Evolutionary conservation across 768 basidiomycete species (phyloP).

Genomic region (Paxillus ammoniavirescens): DNA sequence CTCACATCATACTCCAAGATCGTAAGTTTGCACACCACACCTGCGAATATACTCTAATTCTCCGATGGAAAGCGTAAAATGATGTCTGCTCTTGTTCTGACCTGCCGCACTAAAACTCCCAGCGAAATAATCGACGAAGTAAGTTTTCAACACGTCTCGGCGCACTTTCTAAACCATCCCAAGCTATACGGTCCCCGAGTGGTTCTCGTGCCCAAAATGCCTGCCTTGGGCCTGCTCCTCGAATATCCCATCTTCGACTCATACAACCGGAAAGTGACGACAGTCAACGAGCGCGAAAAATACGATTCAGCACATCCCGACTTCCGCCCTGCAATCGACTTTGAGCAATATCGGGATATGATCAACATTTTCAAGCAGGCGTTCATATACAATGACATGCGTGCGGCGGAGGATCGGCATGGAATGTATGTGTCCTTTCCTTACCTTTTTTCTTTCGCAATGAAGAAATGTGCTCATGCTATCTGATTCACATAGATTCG

Average conservation of each 20-base stretch:
- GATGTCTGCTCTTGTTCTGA: slow-evolving; percentile 84
- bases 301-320: slow-evolving; percentile 53
- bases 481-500: slow-evolving; percentile 51
- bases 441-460: background rate
- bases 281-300: slow-evolving; percentile 40
- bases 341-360: slow-evolving; percentile 58
- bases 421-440: slow-evolving; percentile 58
- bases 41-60: slow-evolving; percentile 8
- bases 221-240: slow-evolving; percentile 87
- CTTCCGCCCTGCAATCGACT: slow-evolving; percentile 71
- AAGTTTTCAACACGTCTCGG: slow-evolving; percentile 1
- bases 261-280: slow-evolving; percentile 62
- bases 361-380: slow-evolving; percentile 84
- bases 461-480: background rate
- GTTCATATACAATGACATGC: slow-evolving; percentile 85
- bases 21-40: slow-evolving; percentile 19
- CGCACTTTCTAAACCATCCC: background rate
- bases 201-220: slow-evolving; percentile 93
- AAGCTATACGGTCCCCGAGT: slow-evolving; percentile 75
- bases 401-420: slow-evolving; percentile 74
- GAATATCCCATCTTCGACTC: slow-evolving; percentile 82
- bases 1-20: slow-evolving; percentile 24
- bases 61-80: slow-evolving; percentile 79
- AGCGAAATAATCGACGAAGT: slow-evolving; percentile 74
- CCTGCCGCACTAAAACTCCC: slow-evolving; percentile 75